A percentile compares a stretch with the other conserved stretches of the same genome.
Evolutionary conservation across 208 protist genomes (phyloP).

Genomic region (Crithidia brevicula): DNA sequence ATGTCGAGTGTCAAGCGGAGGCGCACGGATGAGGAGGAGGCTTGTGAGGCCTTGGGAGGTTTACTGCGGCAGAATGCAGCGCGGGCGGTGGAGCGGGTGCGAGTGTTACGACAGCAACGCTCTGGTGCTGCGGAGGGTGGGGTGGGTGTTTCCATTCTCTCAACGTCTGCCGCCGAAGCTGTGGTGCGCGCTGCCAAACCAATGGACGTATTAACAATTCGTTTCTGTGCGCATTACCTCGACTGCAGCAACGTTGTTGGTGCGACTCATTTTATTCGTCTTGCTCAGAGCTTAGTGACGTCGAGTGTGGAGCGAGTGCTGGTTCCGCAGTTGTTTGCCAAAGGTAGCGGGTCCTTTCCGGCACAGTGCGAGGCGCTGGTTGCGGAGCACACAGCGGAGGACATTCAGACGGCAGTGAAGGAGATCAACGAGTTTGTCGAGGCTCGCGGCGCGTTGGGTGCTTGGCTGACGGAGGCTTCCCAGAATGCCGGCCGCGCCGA

Average conservation of each 20-base stretch:
- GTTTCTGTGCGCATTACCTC: slow-evolving; percentile 79
- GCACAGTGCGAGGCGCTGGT: slow-evolving; percentile 76
- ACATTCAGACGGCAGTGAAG: slow-evolving; percentile 62
- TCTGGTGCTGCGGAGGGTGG: background rate
- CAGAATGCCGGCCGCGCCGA: slow-evolving; percentile 17
- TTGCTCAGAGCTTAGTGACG: slow-evolving; percentile 75
- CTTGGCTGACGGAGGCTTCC: slow-evolving; percentile 35
- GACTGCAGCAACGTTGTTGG: slow-evolving; percentile 40
- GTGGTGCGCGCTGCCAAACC: slow-evolving; percentile 43
- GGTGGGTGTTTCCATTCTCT: background rate
- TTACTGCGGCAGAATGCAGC: slow-evolving; percentile 77
- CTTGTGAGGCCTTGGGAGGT: slow-evolving; percentile 63
- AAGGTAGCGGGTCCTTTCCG: slow-evolving; percentile 45
- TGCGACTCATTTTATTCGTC: slow-evolving; percentile 59
- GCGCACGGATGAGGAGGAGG: slow-evolving; percentile 56
- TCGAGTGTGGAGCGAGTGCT: slow-evolving; percentile 67
- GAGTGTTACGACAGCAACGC: slow-evolving; percentile 39
- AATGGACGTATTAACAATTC: slow-evolving; percentile 79
- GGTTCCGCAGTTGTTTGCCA: slow-evolving; percentile 51
- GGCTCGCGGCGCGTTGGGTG: slow-evolving; percentile 41
- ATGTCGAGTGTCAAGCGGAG: slow-evolving; percentile 36
- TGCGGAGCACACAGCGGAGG: slow-evolving; percentile 72
- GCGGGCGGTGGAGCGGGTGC: slow-evolving; percentile 74
- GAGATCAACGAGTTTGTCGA: slow-evolving; percentile 82
- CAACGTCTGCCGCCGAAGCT: slow-evolving; percentile 10